Base-by-base conservation (phyloP, 2,329 filamentous ascomycete genomes). In the Penicillium crustosum region DNA sequence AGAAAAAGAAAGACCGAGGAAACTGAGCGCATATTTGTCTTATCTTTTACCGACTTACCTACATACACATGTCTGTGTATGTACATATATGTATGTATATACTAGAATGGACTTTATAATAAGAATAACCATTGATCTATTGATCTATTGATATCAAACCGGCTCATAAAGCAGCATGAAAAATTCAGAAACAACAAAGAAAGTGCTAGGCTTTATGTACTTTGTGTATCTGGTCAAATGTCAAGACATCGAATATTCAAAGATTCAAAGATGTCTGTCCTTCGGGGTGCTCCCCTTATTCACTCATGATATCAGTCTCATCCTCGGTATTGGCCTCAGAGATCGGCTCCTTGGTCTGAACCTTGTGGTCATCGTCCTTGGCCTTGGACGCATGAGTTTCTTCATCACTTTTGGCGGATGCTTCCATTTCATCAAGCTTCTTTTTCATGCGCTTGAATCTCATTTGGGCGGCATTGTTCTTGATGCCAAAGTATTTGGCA, bases 381-480 rank as follows among this genome's bases (percentile, higher is more conserved):
- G 25, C 15, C 31, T 49, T 19, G 45, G 21, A 7, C 10, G 15
- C 12, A 6, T 33, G 44, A 17, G 44, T 21, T 15, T 23, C 45
- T 36, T 35, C 36, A 19, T 23, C 36, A 23, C 21, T 23, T 12
- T 45, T 38, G 33, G 23, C 9, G 9, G 42, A 38, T 2, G 25
- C 31, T n/a, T 53, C 54, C 49, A 57, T 48, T 9, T 29, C 35
- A 2, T 53, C 35, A 19, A 57, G 25, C 17, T 47, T 53, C 25
- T 39, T 47, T 21, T 45, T 53, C n/a, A 57, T 29, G 9, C 54
- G 54, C 1, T 21, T 7, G 7, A 35, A 47, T 12, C 54, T 51
- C 41, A 41, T 35, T 3, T 15, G 27, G 2, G 54, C 49, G 13
- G 49, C 49, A 29, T 39, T 45, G 42, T 31, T 23, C 27, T 33